phyloP scores from a whole-genome alignment of 2,329 filamentous ascomycete genomes.

The Xenoacremonium recifei region DNA sequence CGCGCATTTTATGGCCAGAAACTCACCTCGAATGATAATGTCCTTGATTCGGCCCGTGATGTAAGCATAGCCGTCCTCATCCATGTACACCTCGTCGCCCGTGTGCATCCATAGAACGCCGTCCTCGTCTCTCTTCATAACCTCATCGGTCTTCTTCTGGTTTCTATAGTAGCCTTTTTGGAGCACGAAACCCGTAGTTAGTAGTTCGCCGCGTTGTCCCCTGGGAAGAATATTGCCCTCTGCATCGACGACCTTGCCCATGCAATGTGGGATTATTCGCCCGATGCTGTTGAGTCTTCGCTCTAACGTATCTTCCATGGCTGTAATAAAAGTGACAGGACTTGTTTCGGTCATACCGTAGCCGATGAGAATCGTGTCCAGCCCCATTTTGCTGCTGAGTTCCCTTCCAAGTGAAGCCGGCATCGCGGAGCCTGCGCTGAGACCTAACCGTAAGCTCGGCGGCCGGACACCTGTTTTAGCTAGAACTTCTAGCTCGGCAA shows the following conservation, averaged over 20 bases:
- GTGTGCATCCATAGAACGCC: slow-evolving; percentile 52
- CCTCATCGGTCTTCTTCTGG: slow-evolving; percentile 25
- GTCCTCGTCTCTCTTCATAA: slow-evolving; percentile 30
- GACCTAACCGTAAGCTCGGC: slow-evolving; percentile 53
- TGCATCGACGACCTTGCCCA: slow-evolving; percentile 62
- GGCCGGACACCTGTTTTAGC: not conserved
- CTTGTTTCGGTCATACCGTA: slow-evolving; percentile 68
- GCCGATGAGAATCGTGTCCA: slow-evolving; percentile 39
- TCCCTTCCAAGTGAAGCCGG: slow-evolving; percentile 62
- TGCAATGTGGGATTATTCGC: slow-evolving; percentile 56
- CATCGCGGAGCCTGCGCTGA: slow-evolving; percentile 64
- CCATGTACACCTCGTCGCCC: slow-evolving; percentile 53
- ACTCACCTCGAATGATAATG: slow-evolving; percentile 63
- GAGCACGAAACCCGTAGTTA: slow-evolving; percentile 58
- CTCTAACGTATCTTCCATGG: slow-evolving; percentile 61
- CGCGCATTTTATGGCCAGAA: not conserved
- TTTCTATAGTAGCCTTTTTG: slow-evolving; percentile 67
- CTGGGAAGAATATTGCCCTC: slow-evolving; percentile 51
- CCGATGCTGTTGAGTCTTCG: slow-evolving; percentile 65
- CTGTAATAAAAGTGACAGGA: slow-evolving; percentile 61
- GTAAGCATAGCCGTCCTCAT: slow-evolving; percentile 40
- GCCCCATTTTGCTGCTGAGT: not conserved
- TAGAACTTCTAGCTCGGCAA: slow-evolving; percentile 55
- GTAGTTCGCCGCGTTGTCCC: slow-evolving; percentile 59
- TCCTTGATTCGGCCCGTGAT: slow-evolving; percentile 72